Evolutionary conservation across 495 filamentous ascomycete genomes (phyloP).

Genomic region (Penicillium turbatum): DNA sequence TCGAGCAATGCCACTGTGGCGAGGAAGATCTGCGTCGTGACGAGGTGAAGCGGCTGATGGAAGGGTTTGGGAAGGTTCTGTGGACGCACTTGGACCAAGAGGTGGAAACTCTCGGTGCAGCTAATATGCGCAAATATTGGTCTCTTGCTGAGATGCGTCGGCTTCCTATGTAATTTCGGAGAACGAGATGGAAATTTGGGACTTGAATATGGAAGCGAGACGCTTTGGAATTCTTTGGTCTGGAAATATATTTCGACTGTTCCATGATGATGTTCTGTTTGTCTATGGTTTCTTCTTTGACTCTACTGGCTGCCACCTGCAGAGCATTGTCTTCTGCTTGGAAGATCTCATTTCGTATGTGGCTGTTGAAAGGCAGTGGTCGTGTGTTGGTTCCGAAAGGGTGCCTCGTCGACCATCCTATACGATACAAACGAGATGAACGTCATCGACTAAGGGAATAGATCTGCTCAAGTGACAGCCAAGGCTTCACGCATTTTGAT

Average conservation of each 20-base stretch:
- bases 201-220: too few relatives aligned
- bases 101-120: constrained; percentile 63
- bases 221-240: too few relatives aligned
- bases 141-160: constrained; percentile 66
- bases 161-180: constrained; percentile 58
- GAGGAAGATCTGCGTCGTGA: constrained; percentile 64
- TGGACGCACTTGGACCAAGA: constrained; percentile 73
- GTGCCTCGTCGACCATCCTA: too few relatives aligned
- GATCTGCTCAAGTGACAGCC: not conserved
- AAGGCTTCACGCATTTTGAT: not conserved
- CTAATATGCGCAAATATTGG: constrained; percentile 89
- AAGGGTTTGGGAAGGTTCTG: constrained; percentile 60
- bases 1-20: constrained; percentile 57
- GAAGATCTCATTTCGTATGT: too few relatives aligned
- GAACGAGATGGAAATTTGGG: not conserved
- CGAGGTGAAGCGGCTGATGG: constrained; percentile 68
- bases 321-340: too few relatives aligned
- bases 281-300: too few relatives aligned
- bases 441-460: not conserved
- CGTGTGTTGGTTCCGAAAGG: too few relatives aligned
- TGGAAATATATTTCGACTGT: not conserved
- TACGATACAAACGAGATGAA: not conserved
- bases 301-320: too few relatives aligned
- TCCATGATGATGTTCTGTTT: too few relatives aligned
- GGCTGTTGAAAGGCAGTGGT: too few relatives aligned